Base-by-base conservation (phyloP, 192 early-diverging fungal species). In the Podila verticillata region DNA sequence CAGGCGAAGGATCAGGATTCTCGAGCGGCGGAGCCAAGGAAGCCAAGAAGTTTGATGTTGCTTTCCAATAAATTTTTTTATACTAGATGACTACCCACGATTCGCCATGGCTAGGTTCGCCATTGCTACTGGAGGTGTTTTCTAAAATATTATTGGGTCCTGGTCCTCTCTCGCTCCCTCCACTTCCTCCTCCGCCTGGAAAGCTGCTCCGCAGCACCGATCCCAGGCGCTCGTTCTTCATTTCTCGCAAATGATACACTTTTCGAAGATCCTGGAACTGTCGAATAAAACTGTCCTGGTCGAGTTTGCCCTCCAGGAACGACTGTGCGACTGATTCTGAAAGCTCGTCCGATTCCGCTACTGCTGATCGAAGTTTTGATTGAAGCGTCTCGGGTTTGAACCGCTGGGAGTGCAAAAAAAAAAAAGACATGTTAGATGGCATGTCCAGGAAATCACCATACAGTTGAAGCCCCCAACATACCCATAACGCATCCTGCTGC, bases 11-110 rank as follows among this genome's bases (percentile, higher is more conserved):
- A 82, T 80, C 57, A 62, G 62, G 66, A 26, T 73, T 65, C 66
- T 68, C 64, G 1, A 87, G 86, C n/a, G 90, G 92, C 36, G 89
- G 89, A n/a, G 82, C 87, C 30, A 90, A 91, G 20, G 84, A 89
- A 63, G 85, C 90, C 28, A 82, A 77, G 57, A 92, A 84, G 65
- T 89, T 89, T 70, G 88, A 85, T 61, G 86, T 93, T 35, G 90
- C 92, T 3, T 95, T 93, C 65, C 89, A 91, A 78, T 91, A 88
- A 72, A 60, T n/a, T 35, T 20, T 60, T 57, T 22, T 66, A 62
- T 73, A 54, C 22, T 54, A 54, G n/a, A 54, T n/a, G 13, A 54
- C 51, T 7, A 54, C 51, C 51, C 51, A 54, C 51, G 51, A 24
- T 24, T 54, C 51, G 22, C 51, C 51, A 24, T 26, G 51, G 10